phyloP scores from a whole-genome alignment of 495 filamentous ascomycete genomes.

The Achaetomiella virescens region DNA sequence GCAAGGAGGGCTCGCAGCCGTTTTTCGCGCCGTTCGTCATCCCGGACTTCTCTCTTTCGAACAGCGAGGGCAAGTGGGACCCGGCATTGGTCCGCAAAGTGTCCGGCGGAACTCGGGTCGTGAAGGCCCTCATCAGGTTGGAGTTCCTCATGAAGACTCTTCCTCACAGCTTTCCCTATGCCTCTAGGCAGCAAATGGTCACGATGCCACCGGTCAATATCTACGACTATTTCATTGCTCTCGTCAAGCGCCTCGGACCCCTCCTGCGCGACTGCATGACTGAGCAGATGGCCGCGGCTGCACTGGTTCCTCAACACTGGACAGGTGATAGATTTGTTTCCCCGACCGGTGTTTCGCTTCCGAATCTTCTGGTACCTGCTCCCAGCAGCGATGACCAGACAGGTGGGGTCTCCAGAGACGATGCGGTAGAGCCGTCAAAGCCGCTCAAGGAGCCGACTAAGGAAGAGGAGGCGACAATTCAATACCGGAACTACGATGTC shows the following conservation, averaged over 20 bases:
- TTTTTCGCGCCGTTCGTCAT: conserved; percentile 59
- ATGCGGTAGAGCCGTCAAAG: conserved; percentile 26
- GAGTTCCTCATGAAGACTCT: conserved; percentile 69
- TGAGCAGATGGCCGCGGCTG: conserved; percentile 69
- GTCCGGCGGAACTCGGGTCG: conserved; percentile 61
- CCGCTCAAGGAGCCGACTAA: conserved; percentile 25
- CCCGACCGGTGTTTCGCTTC: not conserved
- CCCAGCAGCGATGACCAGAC: conserved; percentile 4
- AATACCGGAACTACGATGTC: conserved; percentile 72
- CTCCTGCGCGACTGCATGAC: conserved; percentile 72
- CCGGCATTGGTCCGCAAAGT: conserved; percentile 32
- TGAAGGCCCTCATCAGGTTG: conserved; percentile 68
- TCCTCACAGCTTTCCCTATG: conserved; percentile 65
- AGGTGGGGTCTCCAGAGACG: conserved; percentile 26
- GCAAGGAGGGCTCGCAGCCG: conserved; percentile 27
- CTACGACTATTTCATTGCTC: conserved; percentile 64
- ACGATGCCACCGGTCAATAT: conserved; percentile 68
- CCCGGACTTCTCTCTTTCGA: conserved; percentile 21
- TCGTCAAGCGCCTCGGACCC: conserved; percentile 65
- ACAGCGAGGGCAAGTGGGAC: conserved; percentile 29
- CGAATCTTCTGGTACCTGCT: not conserved
- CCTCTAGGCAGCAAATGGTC: conserved; percentile 34
- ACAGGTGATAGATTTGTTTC: conserved; percentile 21
- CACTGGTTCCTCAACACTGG: conserved; percentile 41
- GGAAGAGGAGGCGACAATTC: conserved; percentile 32